phyloP scores from a whole-genome alignment of 2,329 filamentous ascomycete species.

The Paraphaeosphaeria minitans region DNA sequence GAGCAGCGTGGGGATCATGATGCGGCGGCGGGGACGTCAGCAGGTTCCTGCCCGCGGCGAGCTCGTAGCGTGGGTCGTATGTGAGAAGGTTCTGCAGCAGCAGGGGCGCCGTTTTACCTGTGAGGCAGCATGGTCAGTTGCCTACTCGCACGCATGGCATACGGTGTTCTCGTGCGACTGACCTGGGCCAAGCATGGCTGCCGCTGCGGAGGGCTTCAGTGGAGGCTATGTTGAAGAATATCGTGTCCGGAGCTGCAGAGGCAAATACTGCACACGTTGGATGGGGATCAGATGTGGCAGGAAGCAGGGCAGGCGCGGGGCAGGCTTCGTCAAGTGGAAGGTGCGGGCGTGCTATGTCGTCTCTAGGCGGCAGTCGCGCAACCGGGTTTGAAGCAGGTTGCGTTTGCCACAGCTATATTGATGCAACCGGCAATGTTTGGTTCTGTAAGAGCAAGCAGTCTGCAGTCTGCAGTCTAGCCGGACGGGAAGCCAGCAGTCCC shows the following conservation, averaged over 20 bases:
- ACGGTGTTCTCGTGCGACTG: background rate
- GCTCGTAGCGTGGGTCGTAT: slow-evolving; percentile 57
- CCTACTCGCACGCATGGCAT: background rate
- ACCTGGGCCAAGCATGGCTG: slow-evolving; percentile 7
- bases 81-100: slow-evolving; percentile 58
- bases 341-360: slow-evolving; percentile 4
- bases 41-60: slow-evolving; percentile 56
- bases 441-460: background rate
- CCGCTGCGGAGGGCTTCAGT: background rate
- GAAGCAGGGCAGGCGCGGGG: background rate
- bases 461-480: background rate
- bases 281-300: background rate
- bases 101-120: slow-evolving; percentile 57
- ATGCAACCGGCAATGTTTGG: background rate
- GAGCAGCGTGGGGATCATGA: slow-evolving; percentile 47
- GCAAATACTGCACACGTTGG: background rate
- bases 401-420: background rate
- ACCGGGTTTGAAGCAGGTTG: background rate
- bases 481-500: slow-evolving; percentile 1
- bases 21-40: slow-evolving; percentile 63
- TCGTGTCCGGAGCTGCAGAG: background rate
- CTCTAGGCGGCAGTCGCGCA: slow-evolving; percentile 9
- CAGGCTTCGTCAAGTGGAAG: background rate
- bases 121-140: slow-evolving; percentile 18
- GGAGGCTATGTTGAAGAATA: background rate